A percentile compares a stretch with the other conserved stretches of the same genome.
Evolutionary conservation across 768 basidiomycete species (phyloP).

Genomic region (Mycena capillaripes): DNA sequence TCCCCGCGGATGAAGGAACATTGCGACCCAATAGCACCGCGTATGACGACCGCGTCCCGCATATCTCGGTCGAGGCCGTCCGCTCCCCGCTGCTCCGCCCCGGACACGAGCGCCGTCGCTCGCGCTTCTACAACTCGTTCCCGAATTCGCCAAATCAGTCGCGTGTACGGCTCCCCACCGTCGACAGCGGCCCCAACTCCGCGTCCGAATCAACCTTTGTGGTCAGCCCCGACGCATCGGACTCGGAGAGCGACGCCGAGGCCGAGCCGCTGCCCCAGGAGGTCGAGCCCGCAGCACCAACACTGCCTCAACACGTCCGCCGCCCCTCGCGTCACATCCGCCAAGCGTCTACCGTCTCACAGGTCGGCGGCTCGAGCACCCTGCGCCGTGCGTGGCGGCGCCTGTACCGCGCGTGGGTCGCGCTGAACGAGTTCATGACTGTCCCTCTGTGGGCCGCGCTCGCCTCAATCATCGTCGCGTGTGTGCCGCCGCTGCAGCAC

Average conservation of each 20-base stretch:
- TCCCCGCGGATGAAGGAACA: constrained; percentile 47
- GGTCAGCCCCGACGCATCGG: constrained; percentile 37
- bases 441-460: constrained; percentile 89
- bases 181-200: constrained; percentile 39
- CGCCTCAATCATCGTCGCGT: constrained; percentile 81
- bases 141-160: constrained; percentile 69
- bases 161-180: constrained; percentile 47
- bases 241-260: constrained; percentile 41
- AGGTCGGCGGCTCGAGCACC: neutral
- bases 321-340: constrained; percentile 12
- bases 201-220: constrained; percentile 34
- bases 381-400: constrained; percentile 43
- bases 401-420: constrained; percentile 48
- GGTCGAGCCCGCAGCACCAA: neutral
- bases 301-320: constrained; percentile 13
- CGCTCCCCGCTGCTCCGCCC: constrained; percentile 29
- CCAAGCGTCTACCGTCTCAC: constrained; percentile 24
- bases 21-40: constrained; percentile 51
- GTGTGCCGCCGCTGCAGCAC: constrained; percentile 81
- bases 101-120: constrained; percentile 44
- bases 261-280: constrained; percentile 18
- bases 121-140: constrained; percentile 74
- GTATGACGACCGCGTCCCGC: constrained; percentile 40
- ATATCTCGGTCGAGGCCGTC: constrained; percentile 27
- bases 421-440: constrained; percentile 85